Conservation (phyloP, 306 rosid genomes). For the Vigna reflexopilosa region DNA sequence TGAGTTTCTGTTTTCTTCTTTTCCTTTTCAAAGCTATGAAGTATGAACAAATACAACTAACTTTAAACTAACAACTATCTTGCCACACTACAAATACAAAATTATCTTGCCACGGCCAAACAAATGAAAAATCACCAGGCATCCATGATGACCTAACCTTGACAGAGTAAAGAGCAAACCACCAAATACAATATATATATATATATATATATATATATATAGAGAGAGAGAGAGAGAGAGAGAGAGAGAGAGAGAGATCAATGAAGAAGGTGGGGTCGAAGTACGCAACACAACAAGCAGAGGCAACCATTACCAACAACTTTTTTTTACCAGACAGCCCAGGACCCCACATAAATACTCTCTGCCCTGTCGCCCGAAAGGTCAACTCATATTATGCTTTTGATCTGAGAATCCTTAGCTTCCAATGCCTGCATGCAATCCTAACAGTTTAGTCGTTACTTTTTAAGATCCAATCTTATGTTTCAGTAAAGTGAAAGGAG, state of each 20-base stretch:
- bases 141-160: constrained; percentile 47
- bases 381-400: constrained; percentile 21
- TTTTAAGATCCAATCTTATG: constrained; percentile 47
- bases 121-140: constrained; percentile 54
- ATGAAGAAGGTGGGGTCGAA: constrained; percentile 46
- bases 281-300: constrained; percentile 42
- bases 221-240: too few relatives aligned
- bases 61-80: constrained; percentile 47
- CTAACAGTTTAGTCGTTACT: constrained; percentile 36
- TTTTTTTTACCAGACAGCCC: constrained; percentile 38
- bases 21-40: constrained; percentile 57
- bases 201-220: too few relatives aligned
- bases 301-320: constrained; percentile 49
- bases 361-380: constrained; percentile 41
- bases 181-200: constrained; percentile 48
- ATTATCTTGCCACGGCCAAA: constrained; percentile 45
- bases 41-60: constrained; percentile 61
- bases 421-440: constrained; percentile 41
- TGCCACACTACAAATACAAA: constrained; percentile 33
- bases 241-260: constrained; percentile 3
- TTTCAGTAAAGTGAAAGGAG: constrained; percentile 64
- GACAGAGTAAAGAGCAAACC: constrained; percentile 50
- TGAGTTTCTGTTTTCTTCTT: constrained; percentile 45
- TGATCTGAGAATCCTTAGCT: constrained; percentile 35
- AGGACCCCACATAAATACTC: constrained; percentile 50